phyloP scores from a whole-genome alignment of 2,329 filamentous ascomycete genomes.

The Botrytis fabae region DNA sequence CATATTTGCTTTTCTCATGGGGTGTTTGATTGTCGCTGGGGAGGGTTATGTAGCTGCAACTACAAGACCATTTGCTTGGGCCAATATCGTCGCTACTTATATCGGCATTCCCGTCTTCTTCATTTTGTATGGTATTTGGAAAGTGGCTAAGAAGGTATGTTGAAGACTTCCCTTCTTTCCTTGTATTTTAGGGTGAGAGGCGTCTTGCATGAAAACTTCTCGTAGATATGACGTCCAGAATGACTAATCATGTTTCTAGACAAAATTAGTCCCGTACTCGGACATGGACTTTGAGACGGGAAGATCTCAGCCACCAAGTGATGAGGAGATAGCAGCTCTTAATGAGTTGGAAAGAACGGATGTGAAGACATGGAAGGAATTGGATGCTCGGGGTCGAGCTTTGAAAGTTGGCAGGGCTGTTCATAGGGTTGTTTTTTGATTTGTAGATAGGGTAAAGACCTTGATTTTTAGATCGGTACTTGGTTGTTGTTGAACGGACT shows the following conservation, averaged over 20 bases:
- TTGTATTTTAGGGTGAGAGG: background rate
- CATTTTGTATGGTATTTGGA: conserved; percentile 62
- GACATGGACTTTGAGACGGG: conserved; percentile 9
- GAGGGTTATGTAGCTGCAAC: conserved; percentile 14
- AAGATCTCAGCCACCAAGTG: conserved; percentile 6
- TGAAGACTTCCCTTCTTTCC: background rate
- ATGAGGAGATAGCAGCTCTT: conserved; percentile 7
- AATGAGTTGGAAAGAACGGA: conserved; percentile 8
- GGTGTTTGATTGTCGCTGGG: background rate
- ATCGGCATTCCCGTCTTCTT: conserved; percentile 56
- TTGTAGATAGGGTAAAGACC: too few species aligned
- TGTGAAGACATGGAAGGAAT: conserved; percentile 2
- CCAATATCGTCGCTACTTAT: conserved; percentile 12
- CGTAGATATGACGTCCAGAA: background rate
- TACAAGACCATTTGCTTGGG: conserved; percentile 17
- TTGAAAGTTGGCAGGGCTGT: conserved; percentile 7
- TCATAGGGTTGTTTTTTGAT: background rate
- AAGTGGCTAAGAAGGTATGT: conserved; percentile 8
- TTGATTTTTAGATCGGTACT: background rate
- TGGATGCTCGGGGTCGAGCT: background rate
- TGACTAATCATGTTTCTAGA: background rate
- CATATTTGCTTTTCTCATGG: conserved; percentile 52
- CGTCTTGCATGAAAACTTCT: too few species aligned
- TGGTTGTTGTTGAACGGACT: background rate
- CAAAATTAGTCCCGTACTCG: conserved; percentile 10